A percentile compares a stretch with the other conserved stretches of the same genome.
Evolutionary conservation across 768 basidiomycete species (phyloP).

Genomic region (Pulveroboletus sp.): DNA sequence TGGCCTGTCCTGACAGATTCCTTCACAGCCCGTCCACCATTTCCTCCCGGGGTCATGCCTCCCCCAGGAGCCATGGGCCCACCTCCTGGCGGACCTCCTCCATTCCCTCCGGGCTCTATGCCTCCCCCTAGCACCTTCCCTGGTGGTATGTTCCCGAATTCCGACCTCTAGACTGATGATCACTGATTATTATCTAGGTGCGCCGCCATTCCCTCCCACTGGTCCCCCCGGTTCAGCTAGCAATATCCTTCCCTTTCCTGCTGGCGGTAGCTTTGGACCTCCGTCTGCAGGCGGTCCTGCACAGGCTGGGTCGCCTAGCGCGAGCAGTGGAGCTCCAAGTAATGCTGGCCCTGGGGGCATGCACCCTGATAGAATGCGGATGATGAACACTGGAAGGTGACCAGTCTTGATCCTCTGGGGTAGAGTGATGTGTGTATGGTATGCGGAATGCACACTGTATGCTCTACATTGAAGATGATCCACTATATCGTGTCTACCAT

Average conservation of each 20-base stretch:
- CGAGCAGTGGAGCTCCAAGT: constrained; percentile 26
- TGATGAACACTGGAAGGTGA: constrained; percentile 50
- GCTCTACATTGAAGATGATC: background rate
- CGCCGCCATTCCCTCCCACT: constrained; percentile 52
- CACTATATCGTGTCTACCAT: background rate
- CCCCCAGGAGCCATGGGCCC: constrained; percentile 47
- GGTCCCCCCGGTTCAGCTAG: constrained; percentile 31
- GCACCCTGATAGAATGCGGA: constrained; percentile 78
- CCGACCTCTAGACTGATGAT: background rate
- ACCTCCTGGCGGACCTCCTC: constrained; percentile 59
- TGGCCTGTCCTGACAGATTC: constrained; percentile 3
- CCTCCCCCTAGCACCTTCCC: constrained; percentile 47
- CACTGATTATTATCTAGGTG: constrained; percentile 23
- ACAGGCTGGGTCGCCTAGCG: constrained; percentile 36
- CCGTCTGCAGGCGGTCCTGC: constrained; percentile 42
- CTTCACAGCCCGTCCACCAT: constrained; percentile 56
- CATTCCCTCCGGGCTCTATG: constrained; percentile 63
- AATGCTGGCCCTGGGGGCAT: constrained; percentile 59
- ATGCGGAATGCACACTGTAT: background rate
- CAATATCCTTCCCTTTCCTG: constrained; percentile 28
- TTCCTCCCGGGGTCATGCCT: constrained; percentile 55
- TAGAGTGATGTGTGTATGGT: background rate
- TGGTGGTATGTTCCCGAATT: constrained; percentile 36
- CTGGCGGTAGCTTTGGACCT: constrained; percentile 32
- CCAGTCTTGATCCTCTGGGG: background rate